Conservation (phyloP, 1,139 yeast genomes). For the Geotrichum cucujoidarum region DNA sequence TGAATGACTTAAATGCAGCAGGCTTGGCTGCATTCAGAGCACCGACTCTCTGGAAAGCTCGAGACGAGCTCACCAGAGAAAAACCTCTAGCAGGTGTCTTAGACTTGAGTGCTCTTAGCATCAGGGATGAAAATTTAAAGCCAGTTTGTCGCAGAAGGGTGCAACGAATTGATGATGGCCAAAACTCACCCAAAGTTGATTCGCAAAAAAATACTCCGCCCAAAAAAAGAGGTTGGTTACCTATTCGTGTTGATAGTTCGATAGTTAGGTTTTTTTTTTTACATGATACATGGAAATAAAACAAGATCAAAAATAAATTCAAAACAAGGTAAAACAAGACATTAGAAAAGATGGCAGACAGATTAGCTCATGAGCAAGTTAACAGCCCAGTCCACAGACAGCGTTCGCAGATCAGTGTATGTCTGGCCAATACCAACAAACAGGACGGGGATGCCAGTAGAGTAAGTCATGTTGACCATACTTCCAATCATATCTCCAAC, state of each 20-base stretch:
- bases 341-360: background rate
- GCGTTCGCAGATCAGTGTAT: slow-evolving; percentile 88
- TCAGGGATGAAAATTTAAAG: background rate
- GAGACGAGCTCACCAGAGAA: background rate
- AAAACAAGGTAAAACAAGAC: background rate
- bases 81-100: background rate
- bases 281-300: no score
- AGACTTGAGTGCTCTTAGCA: background rate
- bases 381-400: slow-evolving; percentile 91
- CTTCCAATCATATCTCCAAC: slow-evolving; percentile 96
- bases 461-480: slow-evolving; percentile 96
- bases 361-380: slow-evolving; percentile 64
- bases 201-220: background rate
- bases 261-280: no score
- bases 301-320: background rate
- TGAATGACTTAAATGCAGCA: background rate
- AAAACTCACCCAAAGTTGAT: no score
- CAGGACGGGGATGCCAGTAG: slow-evolving; percentile 90
- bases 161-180: no score
- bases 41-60: background rate
- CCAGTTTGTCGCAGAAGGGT: background rate
- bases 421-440: slow-evolving; percentile 98
- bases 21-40: background rate
- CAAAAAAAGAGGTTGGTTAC: background rate
- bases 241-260: no score